Percentiles rank a stretch among this genome's conserved stretches.
These are phyloP conservation scores for Nitzschia putrida DNA, from an alignment of 108 stramenopile genomes.

Conservation along the genomic window DNA sequence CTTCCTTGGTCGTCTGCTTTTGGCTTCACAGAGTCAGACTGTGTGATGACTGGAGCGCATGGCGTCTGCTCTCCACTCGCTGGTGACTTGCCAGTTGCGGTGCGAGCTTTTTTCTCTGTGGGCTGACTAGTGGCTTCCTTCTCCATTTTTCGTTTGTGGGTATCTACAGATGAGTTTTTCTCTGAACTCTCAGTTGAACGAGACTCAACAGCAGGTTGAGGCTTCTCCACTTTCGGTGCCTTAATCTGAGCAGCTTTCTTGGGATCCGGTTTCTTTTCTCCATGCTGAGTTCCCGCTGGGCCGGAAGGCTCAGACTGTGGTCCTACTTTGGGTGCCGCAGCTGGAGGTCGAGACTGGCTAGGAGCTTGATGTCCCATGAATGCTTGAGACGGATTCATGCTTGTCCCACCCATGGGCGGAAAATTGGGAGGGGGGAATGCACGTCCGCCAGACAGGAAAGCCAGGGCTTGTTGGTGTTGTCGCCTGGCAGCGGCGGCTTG, in stretches of 20 bases:
- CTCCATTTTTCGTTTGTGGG: no score
- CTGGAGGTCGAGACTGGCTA: not conserved
- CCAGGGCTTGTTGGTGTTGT: constrained; percentile 38
- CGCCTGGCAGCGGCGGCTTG: constrained; percentile 26
- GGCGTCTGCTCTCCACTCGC: no score
- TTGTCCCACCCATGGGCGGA: constrained; percentile 27
- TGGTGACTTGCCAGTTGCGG: no score
- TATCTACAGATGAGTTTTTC: no score
- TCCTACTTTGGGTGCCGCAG: not conserved
- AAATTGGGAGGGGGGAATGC: constrained; percentile 20
- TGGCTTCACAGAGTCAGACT: no score
- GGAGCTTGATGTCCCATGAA: constrained; percentile 22
- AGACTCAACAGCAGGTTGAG: no score
- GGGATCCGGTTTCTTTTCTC: not conserved
- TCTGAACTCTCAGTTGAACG: no score
- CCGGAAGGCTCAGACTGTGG: not conserved
- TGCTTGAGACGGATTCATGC: constrained; percentile 28
- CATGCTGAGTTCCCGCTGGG: not conserved
- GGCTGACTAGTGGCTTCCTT: no score
- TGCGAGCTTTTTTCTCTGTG: no score
- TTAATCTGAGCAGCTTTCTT: not conserved
- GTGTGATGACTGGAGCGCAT: no score
- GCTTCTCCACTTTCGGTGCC: not conserved
- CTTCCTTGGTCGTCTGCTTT: no score
- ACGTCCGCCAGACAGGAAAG: constrained; percentile 24